Percentiles rank a stretch among this genome's conserved stretches.
Evolutionary conservation across 257 asterid species (phyloP).

Genomic region (Plantago major): DNA sequence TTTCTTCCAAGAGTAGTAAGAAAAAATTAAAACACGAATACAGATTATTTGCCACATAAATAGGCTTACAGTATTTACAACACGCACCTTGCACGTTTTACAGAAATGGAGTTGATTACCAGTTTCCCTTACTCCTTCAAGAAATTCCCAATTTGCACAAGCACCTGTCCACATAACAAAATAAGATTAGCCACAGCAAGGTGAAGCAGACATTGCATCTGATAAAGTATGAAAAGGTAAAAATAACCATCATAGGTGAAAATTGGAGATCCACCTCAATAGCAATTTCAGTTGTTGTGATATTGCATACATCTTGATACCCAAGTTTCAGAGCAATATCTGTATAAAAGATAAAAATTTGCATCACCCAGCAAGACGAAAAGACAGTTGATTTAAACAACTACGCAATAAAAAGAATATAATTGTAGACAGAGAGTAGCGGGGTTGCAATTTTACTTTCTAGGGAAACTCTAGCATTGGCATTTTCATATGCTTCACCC

Average conservation of each 20-base stretch:
- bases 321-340: slow-evolving; percentile 46
- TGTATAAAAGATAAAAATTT: slow-evolving; percentile 16
- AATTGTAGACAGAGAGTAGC: background rate
- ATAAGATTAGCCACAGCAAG: background rate
- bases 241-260: background rate
- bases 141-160: slow-evolving; percentile 39
- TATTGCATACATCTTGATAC: slow-evolving; percentile 36
- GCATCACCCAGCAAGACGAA: slow-evolving; percentile 1
- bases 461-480: slow-evolving; percentile 64
- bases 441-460: slow-evolving; percentile 45
- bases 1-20: too few relatives aligned
- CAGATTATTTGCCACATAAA: too few relatives aligned
- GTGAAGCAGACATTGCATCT: background rate
- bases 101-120: background rate
- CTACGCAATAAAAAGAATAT: background rate
- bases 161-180: slow-evolving; percentile 31
- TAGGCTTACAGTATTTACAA: background rate
- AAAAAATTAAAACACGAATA: too few relatives aligned
- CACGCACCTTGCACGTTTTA: background rate
- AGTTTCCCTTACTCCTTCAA: slow-evolving; percentile 26
- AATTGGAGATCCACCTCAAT: slow-evolving; percentile 40
- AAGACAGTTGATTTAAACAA: background rate
- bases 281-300: slow-evolving; percentile 46
- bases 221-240: background rate
- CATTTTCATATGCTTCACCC: slow-evolving; percentile 77